These are phyloP conservation scores for Capronia americana DNA, from an alignment of 2,329 filamentous ascomycete genomes.

Conservation along the genomic window DNA sequence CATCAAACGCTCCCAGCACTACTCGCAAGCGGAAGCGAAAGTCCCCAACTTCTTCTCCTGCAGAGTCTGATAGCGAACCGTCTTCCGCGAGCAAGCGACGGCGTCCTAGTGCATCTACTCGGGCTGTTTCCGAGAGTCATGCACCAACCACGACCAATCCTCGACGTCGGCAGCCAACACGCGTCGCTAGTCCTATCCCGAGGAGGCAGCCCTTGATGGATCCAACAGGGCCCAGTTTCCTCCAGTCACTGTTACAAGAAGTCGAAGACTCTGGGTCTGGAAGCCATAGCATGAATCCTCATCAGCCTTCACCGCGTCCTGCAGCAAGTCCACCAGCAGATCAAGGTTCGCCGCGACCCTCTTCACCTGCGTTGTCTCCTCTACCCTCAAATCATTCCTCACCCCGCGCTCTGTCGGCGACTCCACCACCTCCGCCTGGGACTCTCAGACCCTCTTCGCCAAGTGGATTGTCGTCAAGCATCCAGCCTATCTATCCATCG, in stretches of 20 bases:
- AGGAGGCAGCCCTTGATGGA: conserved; percentile 39
- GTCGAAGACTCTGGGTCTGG: conserved; percentile 68
- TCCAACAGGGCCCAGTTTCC: conserved; percentile 72
- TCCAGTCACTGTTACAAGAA: conserved; percentile 86
- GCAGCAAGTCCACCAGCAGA: conserved; percentile 46
- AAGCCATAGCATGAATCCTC: conserved; percentile 44
- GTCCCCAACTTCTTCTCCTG: conserved; percentile 74
- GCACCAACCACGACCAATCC: conserved; percentile 29
- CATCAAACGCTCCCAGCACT: conserved; percentile 58
- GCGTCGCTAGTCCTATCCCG: conserved; percentile 38
- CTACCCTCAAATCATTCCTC: conserved; percentile 50
- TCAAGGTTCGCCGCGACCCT: conserved; percentile 48
- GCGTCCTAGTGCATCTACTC: conserved; percentile 31
- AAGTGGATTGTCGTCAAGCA: conserved; percentile 71
- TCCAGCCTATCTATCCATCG: conserved; percentile 76
- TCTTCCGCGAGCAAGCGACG: conserved; percentile 36
- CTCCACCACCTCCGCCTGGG: conserved; percentile 51
- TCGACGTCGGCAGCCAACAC: conserved; percentile 38
- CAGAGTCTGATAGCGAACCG: conserved; percentile 59
- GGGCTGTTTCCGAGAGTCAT: conserved; percentile 24
- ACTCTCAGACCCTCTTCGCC: conserved; percentile 67
- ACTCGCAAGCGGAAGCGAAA: conserved; percentile 74
- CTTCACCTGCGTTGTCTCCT: conserved; percentile 52
- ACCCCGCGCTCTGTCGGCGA: conserved; percentile 48
- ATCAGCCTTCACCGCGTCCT: conserved; percentile 39